A percentile compares a stretch with the other conserved stretches of the same genome.
phyloP scores from a whole-genome alignment of 495 filamentous ascomycete species.

The Penicillium atrosanguineum region DNA sequence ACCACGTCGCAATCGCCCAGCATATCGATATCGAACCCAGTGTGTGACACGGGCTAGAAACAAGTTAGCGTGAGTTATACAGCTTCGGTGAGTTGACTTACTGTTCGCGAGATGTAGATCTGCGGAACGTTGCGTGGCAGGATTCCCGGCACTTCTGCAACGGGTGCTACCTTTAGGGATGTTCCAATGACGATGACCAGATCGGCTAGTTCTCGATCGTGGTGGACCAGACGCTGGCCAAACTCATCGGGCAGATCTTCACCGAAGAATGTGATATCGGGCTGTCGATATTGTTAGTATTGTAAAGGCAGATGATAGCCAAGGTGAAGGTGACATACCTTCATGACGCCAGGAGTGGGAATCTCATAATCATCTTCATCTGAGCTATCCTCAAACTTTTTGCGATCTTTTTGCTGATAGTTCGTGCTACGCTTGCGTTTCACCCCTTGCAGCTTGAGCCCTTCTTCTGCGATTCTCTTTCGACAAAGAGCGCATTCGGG shows the following conservation, averaged over 20 bases:
- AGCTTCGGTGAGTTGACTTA: conserved; percentile 30
- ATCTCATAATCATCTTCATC: conserved; percentile 72
- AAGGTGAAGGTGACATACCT: conserved; percentile 41
- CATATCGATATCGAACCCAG: conserved; percentile 93
- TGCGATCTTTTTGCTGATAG: conserved; percentile 51
- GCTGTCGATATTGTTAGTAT: conserved; percentile 35
- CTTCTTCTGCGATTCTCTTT: conserved; percentile 40
- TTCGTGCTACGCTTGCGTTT: conserved; percentile 78
- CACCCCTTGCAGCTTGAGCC: conserved; percentile 42
- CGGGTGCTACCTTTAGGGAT: conserved; percentile 92
- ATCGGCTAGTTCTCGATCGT: conserved; percentile 78
- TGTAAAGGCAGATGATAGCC: not conserved
- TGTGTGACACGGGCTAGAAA: conserved; percentile 70
- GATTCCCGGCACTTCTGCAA: conserved; percentile 83
- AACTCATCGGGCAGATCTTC: conserved; percentile 76
- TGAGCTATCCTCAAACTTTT: conserved; percentile 59
- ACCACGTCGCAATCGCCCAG: conserved; percentile 92
- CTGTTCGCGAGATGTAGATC: conserved; percentile 87
- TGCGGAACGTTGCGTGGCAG: conserved; percentile 79
- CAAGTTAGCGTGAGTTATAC: conserved; percentile 8
- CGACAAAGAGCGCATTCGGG: conserved; percentile 52
- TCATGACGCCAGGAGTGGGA: conserved; percentile 84
- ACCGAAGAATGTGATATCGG: conserved; percentile 94
- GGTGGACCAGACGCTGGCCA: conserved; percentile 70
- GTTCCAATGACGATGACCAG: conserved; percentile 97